phyloP scores from a whole-genome alignment of 352 stramenopile genomes.

The Pythium volutum region DNA sequence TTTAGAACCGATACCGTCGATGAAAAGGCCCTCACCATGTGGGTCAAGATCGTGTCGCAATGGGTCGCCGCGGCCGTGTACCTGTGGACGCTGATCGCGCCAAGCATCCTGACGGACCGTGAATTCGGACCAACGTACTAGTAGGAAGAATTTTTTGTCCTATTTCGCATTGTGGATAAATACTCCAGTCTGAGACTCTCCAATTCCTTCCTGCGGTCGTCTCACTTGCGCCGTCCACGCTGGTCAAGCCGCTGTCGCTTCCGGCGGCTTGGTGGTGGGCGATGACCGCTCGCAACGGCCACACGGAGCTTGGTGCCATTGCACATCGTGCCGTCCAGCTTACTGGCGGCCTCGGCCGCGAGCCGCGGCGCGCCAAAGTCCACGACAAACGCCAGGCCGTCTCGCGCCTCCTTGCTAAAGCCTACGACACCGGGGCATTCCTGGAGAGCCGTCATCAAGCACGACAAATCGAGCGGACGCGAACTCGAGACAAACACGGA shows the following conservation, averaged over 20 bases:
- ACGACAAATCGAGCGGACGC: slow-evolving; percentile 44
- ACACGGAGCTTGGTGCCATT: slow-evolving; percentile 53
- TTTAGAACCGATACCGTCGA: slow-evolving; percentile 34
- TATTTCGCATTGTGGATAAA: not conserved
- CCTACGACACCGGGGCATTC: slow-evolving; percentile 49
- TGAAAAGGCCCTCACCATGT: slow-evolving; percentile 89
- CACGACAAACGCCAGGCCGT: slow-evolving; percentile 39
- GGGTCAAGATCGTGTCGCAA: slow-evolving; percentile 92
- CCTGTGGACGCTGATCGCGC: slow-evolving; percentile 93
- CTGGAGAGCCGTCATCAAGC: slow-evolving; percentile 43
- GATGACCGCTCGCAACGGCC: slow-evolving; percentile 13
- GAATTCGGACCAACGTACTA: slow-evolving; percentile 69
- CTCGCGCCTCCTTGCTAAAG: slow-evolving; percentile 45
- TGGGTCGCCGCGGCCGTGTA: slow-evolving; percentile 91
- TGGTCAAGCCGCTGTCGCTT: slow-evolving; percentile 69
- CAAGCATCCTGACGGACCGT: slow-evolving; percentile 87
- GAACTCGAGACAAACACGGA: slow-evolving; percentile 52
- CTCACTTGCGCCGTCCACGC: slow-evolving; percentile 39
- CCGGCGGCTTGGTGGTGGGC: slow-evolving; percentile 42
- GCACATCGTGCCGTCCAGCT: slow-evolving; percentile 53
- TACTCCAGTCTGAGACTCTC: not conserved
- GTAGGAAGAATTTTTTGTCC: not conserved
- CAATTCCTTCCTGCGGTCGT: not conserved
- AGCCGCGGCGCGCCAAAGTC: slow-evolving; percentile 48
- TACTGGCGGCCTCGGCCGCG: slow-evolving; percentile 36